Base-by-base conservation (phyloP, 441 rosid genomes). In the Brassica balearica region DNA sequence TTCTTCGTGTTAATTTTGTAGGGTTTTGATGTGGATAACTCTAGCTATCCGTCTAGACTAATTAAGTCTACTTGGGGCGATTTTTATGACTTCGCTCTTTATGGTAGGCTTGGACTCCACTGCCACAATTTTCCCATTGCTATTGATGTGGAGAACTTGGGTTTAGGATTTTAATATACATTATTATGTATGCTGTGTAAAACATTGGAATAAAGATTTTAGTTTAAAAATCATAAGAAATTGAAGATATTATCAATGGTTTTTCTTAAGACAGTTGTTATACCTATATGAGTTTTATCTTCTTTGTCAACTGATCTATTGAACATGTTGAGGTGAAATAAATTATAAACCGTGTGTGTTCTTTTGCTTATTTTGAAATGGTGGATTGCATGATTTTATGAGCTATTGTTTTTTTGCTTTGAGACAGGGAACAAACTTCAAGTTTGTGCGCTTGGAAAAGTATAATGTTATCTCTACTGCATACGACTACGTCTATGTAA, bases 371-470 rank as follows among this genome's bases (percentile, higher is more conserved):
- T 48, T 48, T 48, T n/a, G n/a, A 48, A n/a, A n/a, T n/a, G n/a
- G n/a, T n/a, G n/a, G n/a, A n/a, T n/a, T n/a, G n/a, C n/a, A n/a
- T n/a, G n/a, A n/a, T n/a, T n/a, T n/a, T n/a, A n/a, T n/a, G n/a
- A n/a, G n/a, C n/a, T n/a, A 12, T n/a, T 56, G 2, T n/a, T n/a
- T n/a, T 56, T 51, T 19, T 6, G 19, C 14, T 69, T 32, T 62
- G 53, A 46, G 56, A 5, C 25, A 74, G 72, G 78, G 72, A 25
- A 66, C 72, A 38, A 74, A 74, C 46, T 66, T 55, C 0, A 66
- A 74, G 66, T 66, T 74, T 74, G 58, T 74, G 72, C 43, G 66
- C 19, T 74, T 72, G 72, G 59, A 36, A 56, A 74, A 74, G 53
- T 66, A 5, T 38, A 0, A 0, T 36, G 1, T 9, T 65, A 0